These are phyloP conservation scores for Fusarium temperatum DNA, from an alignment of 2,329 filamentous ascomycete species.

Conservation along the genomic window DNA sequence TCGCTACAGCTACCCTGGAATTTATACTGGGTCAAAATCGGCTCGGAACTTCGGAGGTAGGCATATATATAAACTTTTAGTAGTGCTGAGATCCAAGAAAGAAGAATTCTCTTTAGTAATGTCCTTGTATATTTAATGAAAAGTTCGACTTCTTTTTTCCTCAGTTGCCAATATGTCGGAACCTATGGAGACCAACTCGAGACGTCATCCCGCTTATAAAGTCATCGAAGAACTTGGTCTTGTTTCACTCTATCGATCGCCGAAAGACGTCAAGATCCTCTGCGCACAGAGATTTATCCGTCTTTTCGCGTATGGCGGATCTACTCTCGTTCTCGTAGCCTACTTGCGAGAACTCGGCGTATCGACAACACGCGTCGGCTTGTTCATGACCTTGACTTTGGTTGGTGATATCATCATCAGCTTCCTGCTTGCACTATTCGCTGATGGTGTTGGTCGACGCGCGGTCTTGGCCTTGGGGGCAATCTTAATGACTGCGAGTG, in stretches of 20 bases:
- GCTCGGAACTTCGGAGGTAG: slow-evolving; percentile 18
- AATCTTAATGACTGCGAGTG: slow-evolving; percentile 63
- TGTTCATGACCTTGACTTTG: slow-evolving; percentile 73
- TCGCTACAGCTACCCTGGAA: background rate
- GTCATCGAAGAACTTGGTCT: slow-evolving; percentile 41
- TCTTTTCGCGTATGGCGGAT: slow-evolving; percentile 69
- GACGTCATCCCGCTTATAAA: background rate
- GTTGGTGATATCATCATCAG: slow-evolving; percentile 68
- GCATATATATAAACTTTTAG: background rate
- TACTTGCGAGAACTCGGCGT: slow-evolving; percentile 62
- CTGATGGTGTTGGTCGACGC: slow-evolving; percentile 65
- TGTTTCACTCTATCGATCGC: slow-evolving; percentile 35
- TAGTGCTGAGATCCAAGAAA: background rate
- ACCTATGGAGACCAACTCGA: background rate
- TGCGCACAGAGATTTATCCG: slow-evolving; percentile 68
- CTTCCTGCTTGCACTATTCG: slow-evolving; percentile 65
- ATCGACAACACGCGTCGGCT: slow-evolving; percentile 62
- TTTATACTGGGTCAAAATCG: background rate
- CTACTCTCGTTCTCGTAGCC: slow-evolving; percentile 65
- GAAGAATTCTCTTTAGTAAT: too few relatives aligned
- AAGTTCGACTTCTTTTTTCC: fast-evolving
- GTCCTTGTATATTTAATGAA: fast-evolving
- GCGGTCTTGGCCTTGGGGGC: slow-evolving; percentile 64
- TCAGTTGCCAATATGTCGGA: background rate
- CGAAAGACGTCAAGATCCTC: slow-evolving; percentile 57